phyloP scores from a whole-genome alignment of 768 basidiomycete genomes.

The Tephrocybe rancida region DNA sequence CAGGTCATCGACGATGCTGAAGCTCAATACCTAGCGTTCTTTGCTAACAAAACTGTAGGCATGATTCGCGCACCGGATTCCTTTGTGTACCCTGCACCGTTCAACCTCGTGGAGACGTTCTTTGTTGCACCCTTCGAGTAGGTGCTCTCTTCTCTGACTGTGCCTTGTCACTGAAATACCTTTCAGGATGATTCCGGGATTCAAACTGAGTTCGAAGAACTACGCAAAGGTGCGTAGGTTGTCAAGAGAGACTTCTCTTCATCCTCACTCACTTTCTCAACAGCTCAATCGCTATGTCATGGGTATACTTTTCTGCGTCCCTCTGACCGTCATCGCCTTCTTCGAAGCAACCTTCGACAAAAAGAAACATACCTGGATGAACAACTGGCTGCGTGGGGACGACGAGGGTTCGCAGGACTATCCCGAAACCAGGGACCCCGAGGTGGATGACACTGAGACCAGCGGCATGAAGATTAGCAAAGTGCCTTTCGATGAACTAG shows the following conservation, averaged over 20 bases:
- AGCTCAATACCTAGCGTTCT: slow-evolving; percentile 90
- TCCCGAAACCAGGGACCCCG: slow-evolving; percentile 59
- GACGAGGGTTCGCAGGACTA: slow-evolving; percentile 63
- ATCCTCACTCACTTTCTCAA: slow-evolving; percentile 2
- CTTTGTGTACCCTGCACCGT: slow-evolving; percentile 90
- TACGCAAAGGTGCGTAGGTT: slow-evolving; percentile 66
- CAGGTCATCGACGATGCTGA: slow-evolving; percentile 84
- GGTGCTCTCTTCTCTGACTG: slow-evolving; percentile 29
- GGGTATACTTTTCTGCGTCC: slow-evolving; percentile 79
- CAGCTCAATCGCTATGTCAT: slow-evolving; percentile 82
- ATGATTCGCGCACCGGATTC: slow-evolving; percentile 88
- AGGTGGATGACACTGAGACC: slow-evolving; percentile 55
- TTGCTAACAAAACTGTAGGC: slow-evolving; percentile 81
- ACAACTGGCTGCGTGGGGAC: slow-evolving; percentile 62
- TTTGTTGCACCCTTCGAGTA: slow-evolving; percentile 88
- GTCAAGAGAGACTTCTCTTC: not conserved
- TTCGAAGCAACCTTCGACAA: slow-evolving; percentile 64
- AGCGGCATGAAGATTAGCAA: slow-evolving; percentile 67
- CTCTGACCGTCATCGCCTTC: slow-evolving; percentile 72
- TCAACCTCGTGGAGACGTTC: slow-evolving; percentile 84
- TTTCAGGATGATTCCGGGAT: slow-evolving; percentile 42
- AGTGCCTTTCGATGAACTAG: slow-evolving; percentile 68
- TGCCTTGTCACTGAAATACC: slow-evolving; percentile 1
- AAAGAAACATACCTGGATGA: slow-evolving; percentile 61
- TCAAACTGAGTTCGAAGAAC: slow-evolving; percentile 44